Evolutionary conservation across 306 rosid genomes (phyloP).

Genomic region (Fragaria ananassa): DNA sequence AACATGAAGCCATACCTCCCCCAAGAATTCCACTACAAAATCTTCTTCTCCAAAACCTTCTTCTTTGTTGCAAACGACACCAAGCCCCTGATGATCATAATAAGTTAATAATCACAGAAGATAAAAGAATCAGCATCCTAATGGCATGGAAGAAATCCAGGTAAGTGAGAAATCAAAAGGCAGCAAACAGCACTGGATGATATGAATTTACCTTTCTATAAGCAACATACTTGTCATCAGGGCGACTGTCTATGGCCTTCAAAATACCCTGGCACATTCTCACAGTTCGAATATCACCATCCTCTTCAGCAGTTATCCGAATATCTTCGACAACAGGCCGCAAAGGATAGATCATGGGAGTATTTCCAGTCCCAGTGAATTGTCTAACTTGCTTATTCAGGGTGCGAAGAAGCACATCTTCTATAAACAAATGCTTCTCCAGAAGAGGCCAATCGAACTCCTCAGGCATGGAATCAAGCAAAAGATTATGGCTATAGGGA

Average conservation of each 20-base stretch:
- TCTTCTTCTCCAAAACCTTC: conserved; percentile 82
- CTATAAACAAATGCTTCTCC: conserved; percentile 82
- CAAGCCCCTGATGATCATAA: conserved; percentile 74
- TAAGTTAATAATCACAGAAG: conserved; percentile 25
- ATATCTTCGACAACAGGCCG: conserved; percentile 84
- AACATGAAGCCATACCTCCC: conserved; percentile 68
- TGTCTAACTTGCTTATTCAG: conserved; percentile 77
- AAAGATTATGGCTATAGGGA: conserved; percentile 94
- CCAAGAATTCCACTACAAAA: conserved; percentile 95
- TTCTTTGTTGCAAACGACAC: conserved; percentile 91
- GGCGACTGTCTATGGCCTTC: conserved; percentile 75
- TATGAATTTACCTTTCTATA: conserved; percentile 71
- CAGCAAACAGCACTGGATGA: conserved; percentile 11
- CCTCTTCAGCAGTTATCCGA: conserved; percentile 55
- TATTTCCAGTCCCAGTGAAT: conserved; percentile 79
- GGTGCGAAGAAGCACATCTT: conserved; percentile 78
- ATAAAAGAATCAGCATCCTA: conserved; percentile 20
- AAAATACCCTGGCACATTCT: conserved; percentile 76
- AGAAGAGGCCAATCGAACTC: conserved; percentile 75
- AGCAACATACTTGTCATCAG: conserved; percentile 92
- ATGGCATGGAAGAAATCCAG: conserved; percentile 3
- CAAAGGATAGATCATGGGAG: conserved; percentile 80
- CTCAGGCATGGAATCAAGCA: conserved; percentile 94
- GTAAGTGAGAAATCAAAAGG: background rate
- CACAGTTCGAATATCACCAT: conserved; percentile 49